Base-by-base conservation (phyloP, 139 green algal species). In the Mychonastes homosphaera region DNA sequence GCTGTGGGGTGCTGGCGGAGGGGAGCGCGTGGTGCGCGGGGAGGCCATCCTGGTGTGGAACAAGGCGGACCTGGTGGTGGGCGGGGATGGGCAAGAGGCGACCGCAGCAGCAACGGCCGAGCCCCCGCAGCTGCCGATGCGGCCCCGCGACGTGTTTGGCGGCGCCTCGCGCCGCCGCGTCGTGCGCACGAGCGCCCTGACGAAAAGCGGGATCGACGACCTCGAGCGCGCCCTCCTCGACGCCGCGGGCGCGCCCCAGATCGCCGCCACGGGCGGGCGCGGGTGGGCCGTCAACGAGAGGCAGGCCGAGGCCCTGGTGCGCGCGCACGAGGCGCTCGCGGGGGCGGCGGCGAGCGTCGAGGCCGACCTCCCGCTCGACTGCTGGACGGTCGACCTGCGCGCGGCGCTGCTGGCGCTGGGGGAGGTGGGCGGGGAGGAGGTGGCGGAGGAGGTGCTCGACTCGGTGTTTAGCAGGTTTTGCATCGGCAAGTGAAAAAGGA, bases 311-410 rank as follows among this genome's bases (percentile, higher is more conserved):
- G 89, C 89, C 33, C 74, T 95, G 47, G 74, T 85, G 1, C 56
- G 80, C 0, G 79, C 81, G 9, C 63, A 76, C 18, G 80, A 84
- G 59, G 70, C 77, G n/a, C 58, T 88, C 4, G 58, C 54, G 24
- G 29, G 75, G 6, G 70, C 75, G 26, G 39, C 62, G 21, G 26
- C 71, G 9, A 90, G 72, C 70, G 73, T 92, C 6, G 35, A 54
- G 5, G 64, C 63, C 4, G 76, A 70, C 9, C 62, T 96, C 58
- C 90, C 91, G 1, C 46, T 96, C 4, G 91, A 98, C 65, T 96
- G 94, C 56, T 98, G 91, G 89, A 95, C 91, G 0, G 88, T 98
- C 18, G 91, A 98, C 66, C 55, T 98, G 60, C 72, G 90, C 1
- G 72, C 62, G 0, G 87, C 87, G 4, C 50, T 88, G 41, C n/a